Conservation (phyloP, 2,329 filamentous ascomycete genomes). For the Monilinia polystroma region DNA sequence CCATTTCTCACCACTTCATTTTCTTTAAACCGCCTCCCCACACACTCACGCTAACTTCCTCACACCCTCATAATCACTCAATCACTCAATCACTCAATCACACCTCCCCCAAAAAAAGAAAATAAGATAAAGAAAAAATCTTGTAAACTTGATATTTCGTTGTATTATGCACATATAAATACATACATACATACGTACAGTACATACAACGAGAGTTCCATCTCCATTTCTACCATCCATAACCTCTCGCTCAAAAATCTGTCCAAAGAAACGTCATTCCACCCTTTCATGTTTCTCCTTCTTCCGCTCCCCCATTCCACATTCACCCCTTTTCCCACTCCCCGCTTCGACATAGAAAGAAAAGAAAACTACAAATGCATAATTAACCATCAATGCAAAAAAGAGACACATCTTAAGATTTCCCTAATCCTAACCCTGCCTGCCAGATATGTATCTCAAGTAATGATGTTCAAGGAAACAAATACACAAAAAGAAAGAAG, state of each 20-base stretch:
- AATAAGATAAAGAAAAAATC: too few species aligned
- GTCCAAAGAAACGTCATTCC: not conserved
- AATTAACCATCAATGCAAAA: not conserved
- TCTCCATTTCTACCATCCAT: not conserved
- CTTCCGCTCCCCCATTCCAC: not conserved
- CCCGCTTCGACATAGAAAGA: not conserved
- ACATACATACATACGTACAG: not conserved
- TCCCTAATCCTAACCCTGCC: not conserved
- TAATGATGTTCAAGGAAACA: not conserved
- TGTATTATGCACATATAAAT: not conserved
- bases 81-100: too few species aligned
- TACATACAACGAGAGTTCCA: not conserved
- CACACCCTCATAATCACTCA: too few species aligned
- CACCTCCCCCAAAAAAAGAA: too few species aligned
- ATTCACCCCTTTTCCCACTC: not conserved
- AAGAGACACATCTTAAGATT: not conserved
- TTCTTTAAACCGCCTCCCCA: too few species aligned
- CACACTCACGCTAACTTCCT: too few species aligned
- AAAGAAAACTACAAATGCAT: not conserved
- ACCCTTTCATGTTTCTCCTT: not conserved
- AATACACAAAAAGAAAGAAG: not conserved
- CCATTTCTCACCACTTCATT: too few species aligned
- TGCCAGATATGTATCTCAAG: not conserved
- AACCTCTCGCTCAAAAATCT: not conserved
- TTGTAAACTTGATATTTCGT: too few species aligned